Evolutionary conservation across 768 basidiomycete genomes (phyloP), one percentile per base, ranked within the genome.

Genomic region (Cystofilobasidium macerans): DNA sequence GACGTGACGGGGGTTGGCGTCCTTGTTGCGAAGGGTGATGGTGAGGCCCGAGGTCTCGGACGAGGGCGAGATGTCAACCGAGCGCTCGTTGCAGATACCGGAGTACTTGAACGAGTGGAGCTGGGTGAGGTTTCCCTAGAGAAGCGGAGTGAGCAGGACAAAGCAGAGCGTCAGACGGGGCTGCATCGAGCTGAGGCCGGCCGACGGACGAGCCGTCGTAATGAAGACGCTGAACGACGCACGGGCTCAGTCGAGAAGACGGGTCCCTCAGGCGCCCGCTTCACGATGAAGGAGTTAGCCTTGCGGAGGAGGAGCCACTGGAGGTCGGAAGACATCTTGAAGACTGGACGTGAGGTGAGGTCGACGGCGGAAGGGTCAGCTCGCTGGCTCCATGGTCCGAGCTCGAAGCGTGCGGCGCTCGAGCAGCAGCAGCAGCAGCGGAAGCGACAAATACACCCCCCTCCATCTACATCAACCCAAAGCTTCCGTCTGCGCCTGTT

Each of bases 51-150:
- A 53, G 40, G 56, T 42, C 51, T 61, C 57, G 22, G 57, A 59
- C 18, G 54, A 33, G 28, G 65, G 38, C 11, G 57, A 13, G 57
- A 70, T 53, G 56, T 64, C 57, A 43, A 69, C 20, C 11, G 72
- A 71, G 87, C 92, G 91, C 73, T 80, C 69, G 81, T 93, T 92
- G 73, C 86, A 84, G 67, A 93, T 80, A 66, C 90, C 89, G 67
- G 90, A 94, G 81, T 82, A 91, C 76, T 93, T 94, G 82, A 82
- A 81, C n/a, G 90, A 92, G 81, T 92, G 87, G 71, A 89, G 72
- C 80, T 88, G 91, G 67, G 82, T 80, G 76, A 91, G 84, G 73
- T 75, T 75, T 71, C 88, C 90, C 89, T 65, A 24, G 45, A 57
- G 51, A 1, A 51, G 61, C 8, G 1, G 8, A 54, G 51, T 11